phyloP scores from a whole-genome alignment of 306 rosid species.

The Quercus ilex region DNA sequence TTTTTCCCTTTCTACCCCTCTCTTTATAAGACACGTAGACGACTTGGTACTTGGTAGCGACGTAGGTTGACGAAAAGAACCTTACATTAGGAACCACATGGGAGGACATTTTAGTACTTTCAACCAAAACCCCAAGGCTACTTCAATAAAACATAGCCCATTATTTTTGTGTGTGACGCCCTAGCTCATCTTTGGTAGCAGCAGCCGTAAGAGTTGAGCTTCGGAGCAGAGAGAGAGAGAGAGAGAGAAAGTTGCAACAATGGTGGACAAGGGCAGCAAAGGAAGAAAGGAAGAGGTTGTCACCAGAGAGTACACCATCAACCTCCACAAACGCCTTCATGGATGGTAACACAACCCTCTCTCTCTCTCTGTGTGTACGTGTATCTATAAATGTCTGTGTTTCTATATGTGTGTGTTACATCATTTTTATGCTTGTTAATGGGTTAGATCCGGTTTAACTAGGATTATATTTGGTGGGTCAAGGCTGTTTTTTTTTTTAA shows the following conservation, averaged over 20 bases:
- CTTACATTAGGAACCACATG: background rate
- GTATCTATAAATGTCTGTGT: background rate
- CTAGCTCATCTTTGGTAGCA: conserved; percentile 10
- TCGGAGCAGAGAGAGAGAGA: background rate
- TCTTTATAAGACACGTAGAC: no score
- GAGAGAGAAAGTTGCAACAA: conserved; percentile 11
- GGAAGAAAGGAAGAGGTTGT: conserved; percentile 45
- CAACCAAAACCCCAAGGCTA: background rate
- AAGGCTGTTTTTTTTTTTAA: background rate
- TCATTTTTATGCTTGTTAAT: background rate
- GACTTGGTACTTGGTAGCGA: no score
- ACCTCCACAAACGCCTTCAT: conserved; percentile 49
- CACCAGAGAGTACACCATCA: conserved; percentile 44
- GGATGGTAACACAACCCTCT: conserved; percentile 28
- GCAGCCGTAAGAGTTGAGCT: background rate
- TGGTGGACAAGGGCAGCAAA: conserved; percentile 42
- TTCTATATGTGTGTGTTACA: background rate
- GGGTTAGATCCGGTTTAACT: background rate
- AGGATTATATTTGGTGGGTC: background rate
- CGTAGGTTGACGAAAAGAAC: background rate
- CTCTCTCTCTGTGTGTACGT: background rate
- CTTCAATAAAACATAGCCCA: background rate
- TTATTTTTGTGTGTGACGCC: background rate
- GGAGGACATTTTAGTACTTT: background rate
- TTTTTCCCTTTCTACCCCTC: no score